Evolutionary conservation across 352 stramenopile genomes (phyloP).

Genomic region (Halophytophthora batemanensis): DNA sequence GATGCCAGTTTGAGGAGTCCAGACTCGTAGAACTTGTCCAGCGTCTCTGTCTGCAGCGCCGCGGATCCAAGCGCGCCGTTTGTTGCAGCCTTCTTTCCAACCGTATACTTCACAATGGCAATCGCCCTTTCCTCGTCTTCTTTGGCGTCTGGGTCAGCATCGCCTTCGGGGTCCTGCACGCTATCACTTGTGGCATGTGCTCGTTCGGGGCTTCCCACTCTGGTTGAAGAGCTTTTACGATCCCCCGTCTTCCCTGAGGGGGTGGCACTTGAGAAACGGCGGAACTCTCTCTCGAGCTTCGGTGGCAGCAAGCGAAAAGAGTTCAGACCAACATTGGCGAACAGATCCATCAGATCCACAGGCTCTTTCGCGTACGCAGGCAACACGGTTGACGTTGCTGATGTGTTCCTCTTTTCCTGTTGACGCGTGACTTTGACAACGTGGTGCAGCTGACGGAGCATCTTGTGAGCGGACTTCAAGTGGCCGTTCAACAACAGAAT

Average conservation of each 20-base stretch:
- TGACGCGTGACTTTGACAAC: neutral
- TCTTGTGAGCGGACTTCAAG: slow-evolving; percentile 46
- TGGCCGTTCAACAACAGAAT: slow-evolving; percentile 60
- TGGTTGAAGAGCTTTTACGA: too few relatives aligned
- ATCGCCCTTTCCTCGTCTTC: slow-evolving; percentile 34
- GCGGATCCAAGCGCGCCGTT: neutral
- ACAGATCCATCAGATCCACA: slow-evolving; percentile 41
- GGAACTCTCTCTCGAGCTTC: slow-evolving; percentile 24
- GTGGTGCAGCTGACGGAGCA: slow-evolving; percentile 34
- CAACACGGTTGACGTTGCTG: neutral
- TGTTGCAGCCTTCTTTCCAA: slow-evolving; percentile 31
- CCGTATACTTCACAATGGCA: slow-evolving; percentile 38
- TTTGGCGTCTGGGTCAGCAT: slow-evolving; percentile 16
- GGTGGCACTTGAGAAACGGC: slow-evolving; percentile 7
- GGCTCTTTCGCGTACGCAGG: neutral
- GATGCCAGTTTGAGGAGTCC: slow-evolving; percentile 39
- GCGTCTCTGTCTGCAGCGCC: slow-evolving; percentile 30
- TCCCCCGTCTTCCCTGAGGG: neutral
- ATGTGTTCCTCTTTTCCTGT: neutral
- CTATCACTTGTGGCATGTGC: slow-evolving; percentile 4
- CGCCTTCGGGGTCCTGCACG: slow-evolving; percentile 8
- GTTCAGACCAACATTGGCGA: slow-evolving; percentile 42
- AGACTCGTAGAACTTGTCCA: slow-evolving; percentile 61
- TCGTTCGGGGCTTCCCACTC: neutral
- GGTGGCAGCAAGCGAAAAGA: slow-evolving; percentile 36